Evolutionary conservation across 176 grass and related monocot genomes (phyloP).

Genomic region (Juncus effusus): DNA sequence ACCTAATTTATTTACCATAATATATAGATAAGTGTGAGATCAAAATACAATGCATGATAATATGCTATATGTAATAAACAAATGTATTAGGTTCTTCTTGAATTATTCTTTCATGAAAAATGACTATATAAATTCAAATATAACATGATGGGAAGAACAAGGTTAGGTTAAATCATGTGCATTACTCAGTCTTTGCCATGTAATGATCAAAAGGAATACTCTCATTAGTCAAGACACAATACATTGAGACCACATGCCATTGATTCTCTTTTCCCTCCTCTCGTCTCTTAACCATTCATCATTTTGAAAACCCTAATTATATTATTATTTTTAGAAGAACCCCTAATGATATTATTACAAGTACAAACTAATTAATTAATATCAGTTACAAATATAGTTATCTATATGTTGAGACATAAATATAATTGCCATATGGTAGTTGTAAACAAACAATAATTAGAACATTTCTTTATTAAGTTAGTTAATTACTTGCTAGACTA

Average conservation of each 20-base stretch:
- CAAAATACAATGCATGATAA: not conserved
- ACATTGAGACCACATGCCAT: slow-evolving; percentile 20
- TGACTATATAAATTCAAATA: slow-evolving; percentile 10
- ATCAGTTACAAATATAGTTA: not conserved
- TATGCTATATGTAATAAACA: not conserved
- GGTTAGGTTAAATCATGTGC: slow-evolving; percentile 29
- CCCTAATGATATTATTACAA: slow-evolving; percentile 3
- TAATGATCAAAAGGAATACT: slow-evolving; percentile 18
- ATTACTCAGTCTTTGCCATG: slow-evolving; percentile 5
- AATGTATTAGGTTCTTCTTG: slow-evolving; percentile 16
- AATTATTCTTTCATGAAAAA: slow-evolving; percentile 18
- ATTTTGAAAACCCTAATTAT: slow-evolving; percentile 13
- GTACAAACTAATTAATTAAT: not conserved
- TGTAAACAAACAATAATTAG: slow-evolving; percentile 22
- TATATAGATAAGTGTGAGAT: not conserved
- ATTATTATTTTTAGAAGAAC: not conserved
- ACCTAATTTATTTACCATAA: not conserved
- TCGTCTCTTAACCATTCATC: slow-evolving; percentile 25
- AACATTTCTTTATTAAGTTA: slow-evolving; percentile 25
- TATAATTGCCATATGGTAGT: slow-evolving; percentile 22
- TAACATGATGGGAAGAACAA: slow-evolving; percentile 11
- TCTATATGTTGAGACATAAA: not conserved
- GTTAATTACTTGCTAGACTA: slow-evolving; percentile 1
- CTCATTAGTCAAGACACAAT: slow-evolving; percentile 21
- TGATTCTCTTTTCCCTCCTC: slow-evolving; percentile 1